Percentiles rank a stretch among this genome's conserved stretches.
Evolutionary conservation across 495 filamentous ascomycete genomes (phyloP).

Genomic region (Baudoinia panamericana): DNA sequence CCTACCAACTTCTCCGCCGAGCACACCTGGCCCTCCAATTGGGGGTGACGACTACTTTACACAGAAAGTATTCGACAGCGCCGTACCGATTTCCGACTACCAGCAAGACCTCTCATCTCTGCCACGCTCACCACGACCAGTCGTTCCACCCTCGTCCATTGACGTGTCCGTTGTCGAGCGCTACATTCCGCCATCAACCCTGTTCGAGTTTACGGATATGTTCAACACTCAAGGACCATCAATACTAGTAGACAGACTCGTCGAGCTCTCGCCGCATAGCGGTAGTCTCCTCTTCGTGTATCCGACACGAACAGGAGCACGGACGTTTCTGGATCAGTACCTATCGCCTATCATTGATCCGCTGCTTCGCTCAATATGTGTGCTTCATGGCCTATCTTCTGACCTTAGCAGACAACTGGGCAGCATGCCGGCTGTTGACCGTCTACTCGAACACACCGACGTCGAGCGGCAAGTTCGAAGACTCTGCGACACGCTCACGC

Average conservation of each 20-base stretch:
- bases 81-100: conserved; percentile 44
- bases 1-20: conserved; percentile 47
- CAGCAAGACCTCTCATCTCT: conserved; percentile 30
- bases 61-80: conserved; percentile 41
- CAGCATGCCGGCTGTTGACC: conserved; percentile 43
- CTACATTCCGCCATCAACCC: conserved; percentile 53
- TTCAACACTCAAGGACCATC: conserved; percentile 40
- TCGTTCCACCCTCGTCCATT: conserved; percentile 51
- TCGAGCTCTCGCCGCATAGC: conserved; percentile 46
- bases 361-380: conserved; percentile 49
- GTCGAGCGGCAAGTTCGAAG: conserved; percentile 39
- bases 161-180: conserved; percentile 56
- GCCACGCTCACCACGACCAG: conserved; percentile 40
- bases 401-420: conserved; percentile 47
- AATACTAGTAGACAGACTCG: conserved; percentile 53
- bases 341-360: conserved; percentile 57
- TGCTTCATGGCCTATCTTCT: conserved; percentile 48
- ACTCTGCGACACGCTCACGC: conserved; percentile 31
- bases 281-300: conserved; percentile 57
- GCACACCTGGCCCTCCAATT: conserved; percentile 39
- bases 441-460: conserved; percentile 46
- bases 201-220: conserved; percentile 47
- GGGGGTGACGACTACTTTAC: conserved; percentile 45
- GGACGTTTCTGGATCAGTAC: conserved; percentile 51
- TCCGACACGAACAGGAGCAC: conserved; percentile 49